Evolutionary conservation across 257 asterid species (phyloP).

Genomic region (Datura wrightii): DNA sequence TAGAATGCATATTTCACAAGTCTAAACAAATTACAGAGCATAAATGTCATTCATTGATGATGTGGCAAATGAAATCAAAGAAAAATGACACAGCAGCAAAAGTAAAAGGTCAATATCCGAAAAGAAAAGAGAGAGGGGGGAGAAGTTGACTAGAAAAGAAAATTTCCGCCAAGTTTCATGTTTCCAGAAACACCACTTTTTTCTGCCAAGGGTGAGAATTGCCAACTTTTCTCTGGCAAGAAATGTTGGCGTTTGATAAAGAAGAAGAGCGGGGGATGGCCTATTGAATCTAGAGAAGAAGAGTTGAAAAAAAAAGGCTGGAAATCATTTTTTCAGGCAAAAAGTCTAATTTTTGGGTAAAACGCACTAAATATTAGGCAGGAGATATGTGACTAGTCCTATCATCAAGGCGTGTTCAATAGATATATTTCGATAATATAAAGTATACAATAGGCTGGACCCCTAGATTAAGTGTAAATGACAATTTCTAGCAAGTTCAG

Average conservation of each 20-base stretch:
- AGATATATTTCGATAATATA: constrained; percentile 6
- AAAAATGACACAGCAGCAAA: neutral
- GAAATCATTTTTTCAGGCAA: neutral
- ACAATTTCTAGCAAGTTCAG: neutral
- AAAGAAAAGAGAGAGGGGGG: neutral
- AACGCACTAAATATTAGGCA: neutral
- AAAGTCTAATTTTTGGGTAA: neutral
- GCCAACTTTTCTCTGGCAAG: neutral
- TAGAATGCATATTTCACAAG: neutral
- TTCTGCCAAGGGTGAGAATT: neutral
- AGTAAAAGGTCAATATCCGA: neutral
- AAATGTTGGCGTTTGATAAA: neutral
- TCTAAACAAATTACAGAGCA: neutral
- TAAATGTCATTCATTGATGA: neutral
- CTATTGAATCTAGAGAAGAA: neutral
- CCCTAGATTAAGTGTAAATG: neutral
- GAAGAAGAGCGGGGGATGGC: constrained; percentile 2
- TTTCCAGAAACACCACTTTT: constrained; percentile 19
- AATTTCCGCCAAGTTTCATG: constrained; percentile 12
- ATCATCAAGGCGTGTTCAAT: neutral
- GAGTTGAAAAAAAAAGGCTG: neutral
- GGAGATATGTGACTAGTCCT: neutral
- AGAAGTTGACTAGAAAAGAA: neutral
- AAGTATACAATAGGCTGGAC: neutral
- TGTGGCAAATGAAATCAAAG: neutral